These are phyloP conservation scores for Rhynchospora pubera DNA, from an alignment of 176 grass and related monocot genomes.

Conservation along the genomic window DNA sequence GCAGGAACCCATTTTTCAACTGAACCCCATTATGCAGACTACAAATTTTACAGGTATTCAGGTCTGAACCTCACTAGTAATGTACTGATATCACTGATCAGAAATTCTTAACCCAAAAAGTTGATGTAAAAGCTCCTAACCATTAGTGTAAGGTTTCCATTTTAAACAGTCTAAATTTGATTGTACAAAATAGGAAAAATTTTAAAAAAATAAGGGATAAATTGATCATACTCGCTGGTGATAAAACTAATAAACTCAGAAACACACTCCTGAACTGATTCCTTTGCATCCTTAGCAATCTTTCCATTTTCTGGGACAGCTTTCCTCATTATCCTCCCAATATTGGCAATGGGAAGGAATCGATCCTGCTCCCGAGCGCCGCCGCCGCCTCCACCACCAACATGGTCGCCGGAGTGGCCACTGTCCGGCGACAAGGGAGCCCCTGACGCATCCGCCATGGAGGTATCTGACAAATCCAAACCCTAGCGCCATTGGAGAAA, in stretches of 20 bases:
- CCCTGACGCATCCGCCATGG: slow-evolving; percentile 47
- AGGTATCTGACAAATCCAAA: neutral
- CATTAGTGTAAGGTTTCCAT: neutral
- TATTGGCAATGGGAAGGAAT: slow-evolving; percentile 72
- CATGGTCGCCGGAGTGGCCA: slow-evolving; percentile 28
- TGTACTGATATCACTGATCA: neutral
- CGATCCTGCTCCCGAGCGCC: slow-evolving; percentile 53
- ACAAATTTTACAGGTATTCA: neutral
- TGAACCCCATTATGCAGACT: neutral
- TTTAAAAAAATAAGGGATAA: neutral
- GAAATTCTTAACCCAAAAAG: neutral
- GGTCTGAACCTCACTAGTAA: neutral
- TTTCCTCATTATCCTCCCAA: slow-evolving; percentile 62
- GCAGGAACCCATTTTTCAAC: neutral
- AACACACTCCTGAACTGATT: slow-evolving; percentile 71
- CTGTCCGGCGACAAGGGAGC: slow-evolving; percentile 22
- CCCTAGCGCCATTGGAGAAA: neutral
- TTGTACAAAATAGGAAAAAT: neutral
- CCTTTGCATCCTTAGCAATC: slow-evolving; percentile 76
- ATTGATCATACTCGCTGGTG: slow-evolving; percentile 48
- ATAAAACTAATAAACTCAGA: slow-evolving; percentile 87
- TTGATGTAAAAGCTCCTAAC: neutral
- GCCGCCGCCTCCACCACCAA: neutral
- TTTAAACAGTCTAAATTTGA: neutral
- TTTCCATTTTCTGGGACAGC: slow-evolving; percentile 74